Base-by-base conservation (phyloP, 139 green algal genomes). In the Picochlorum sp. region DNA sequence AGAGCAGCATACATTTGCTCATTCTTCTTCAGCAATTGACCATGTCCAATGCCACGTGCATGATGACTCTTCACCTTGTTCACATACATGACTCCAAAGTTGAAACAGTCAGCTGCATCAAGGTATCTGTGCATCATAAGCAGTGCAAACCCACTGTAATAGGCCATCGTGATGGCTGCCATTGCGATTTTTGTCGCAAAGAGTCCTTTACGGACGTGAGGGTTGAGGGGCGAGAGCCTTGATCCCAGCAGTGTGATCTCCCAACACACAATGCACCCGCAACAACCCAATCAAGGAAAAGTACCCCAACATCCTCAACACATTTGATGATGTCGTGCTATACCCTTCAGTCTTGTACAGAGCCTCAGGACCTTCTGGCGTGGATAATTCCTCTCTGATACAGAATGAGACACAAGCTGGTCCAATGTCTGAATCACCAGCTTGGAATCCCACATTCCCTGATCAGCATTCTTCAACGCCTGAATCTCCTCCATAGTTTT, bases 1-100 rank as follows among this genome's bases (percentile, higher is more conserved):
- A 97, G 83, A 70, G 97, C 77, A 30, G 89, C 81, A 71, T 92
- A 91, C 79, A 97, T 90, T 86, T 99, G 92, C 86, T 99, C 94
- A 63, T 96, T 96, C 77, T 96, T 97, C 77, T 97, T 97, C 55
- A 96, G 65, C n/a, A 98, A 89, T 70, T 88, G 82, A 30, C 86
- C 81, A 61, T 88, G 87, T 63, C 79, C 77, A 0, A 79, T 66
- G 49, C 79, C 85, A 54, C 78, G 71, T n/a, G 65, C 45, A 63
- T 91, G 81, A 52, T 81, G 79, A 61, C 77, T 65, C 78, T 94
- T 70, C n/a, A 70, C 62, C 55, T 74, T 67, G 66, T 82, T 73
- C 68, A 99, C 90, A 81, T 93, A 94, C 8, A 76, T 71, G 24
- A 97, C 74, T 24, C 90, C 72, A 30, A 60, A 82, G 82, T 96